Evolutionary conservation across 192 early-diverging fungal species (phyloP), one percentile per base, ranked within the genome.

Genomic region (Coemansia erecta): DNA sequence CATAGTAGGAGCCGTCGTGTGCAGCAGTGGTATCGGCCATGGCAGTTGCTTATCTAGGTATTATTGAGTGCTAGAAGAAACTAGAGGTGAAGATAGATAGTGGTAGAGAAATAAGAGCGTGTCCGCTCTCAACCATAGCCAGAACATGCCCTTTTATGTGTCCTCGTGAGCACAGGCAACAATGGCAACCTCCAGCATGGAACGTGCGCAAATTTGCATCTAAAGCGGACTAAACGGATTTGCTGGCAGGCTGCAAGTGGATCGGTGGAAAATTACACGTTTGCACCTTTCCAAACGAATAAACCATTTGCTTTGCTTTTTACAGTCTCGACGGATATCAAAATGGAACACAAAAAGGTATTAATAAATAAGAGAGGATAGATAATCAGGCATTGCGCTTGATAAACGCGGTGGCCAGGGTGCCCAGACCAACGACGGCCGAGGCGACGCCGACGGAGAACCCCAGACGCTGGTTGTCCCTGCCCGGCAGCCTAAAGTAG

Each of bases 401-500:
- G 57, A 77, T 43, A 43, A 77, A 70, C 12, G 64, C 67, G 2
- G 74, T 71, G 8, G 68, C 74, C 42, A 77, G 58, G 6, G 74
- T 70, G 43, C 74, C 74, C 8, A 77, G 64, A 21, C 74, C 74
- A 10, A 71, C 64, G 21, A 77, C 51, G 22, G 65, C 74, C 28
- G 74, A 70, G n/a, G 74, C 68, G 2, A 77, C 68, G 35, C 67
- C 74, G 17, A 64, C 68, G 35, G 74, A 68, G 71, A 71, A 71
- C 2, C 68, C 74, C 41, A 77, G 46, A 19, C 62, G 64, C 68
- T 71, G 74, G 68, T 77, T 77, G 11, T 77, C 59, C 37, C 64
- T 62, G 11, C 74, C 74, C n/a, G 74, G 74, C 47, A 77, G 53
- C 9, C 74, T 68, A 61, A 70, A 77, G 31, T 77, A 67, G 57